These are phyloP conservation scores for Echites panduratus DNA, from an alignment of 257 asterid genomes.

Conservation along the genomic window DNA sequence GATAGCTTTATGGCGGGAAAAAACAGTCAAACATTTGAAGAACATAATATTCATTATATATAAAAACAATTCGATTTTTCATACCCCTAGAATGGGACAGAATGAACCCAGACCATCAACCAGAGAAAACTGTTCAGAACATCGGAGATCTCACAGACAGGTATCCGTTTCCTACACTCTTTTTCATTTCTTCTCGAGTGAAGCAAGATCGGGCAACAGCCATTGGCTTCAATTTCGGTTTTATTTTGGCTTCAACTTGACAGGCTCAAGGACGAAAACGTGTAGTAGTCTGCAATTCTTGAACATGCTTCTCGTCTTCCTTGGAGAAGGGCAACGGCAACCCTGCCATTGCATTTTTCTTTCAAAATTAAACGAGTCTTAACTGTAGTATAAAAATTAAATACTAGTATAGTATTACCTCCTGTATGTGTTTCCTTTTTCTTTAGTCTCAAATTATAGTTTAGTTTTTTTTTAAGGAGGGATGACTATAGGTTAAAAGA, in stretches of 20 bases:
- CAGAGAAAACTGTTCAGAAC: not conserved
- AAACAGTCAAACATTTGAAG: not conserved
- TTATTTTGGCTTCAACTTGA: not conserved
- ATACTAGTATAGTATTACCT: too few relatives aligned
- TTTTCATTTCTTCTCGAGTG: not conserved
- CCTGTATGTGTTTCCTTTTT: too few relatives aligned
- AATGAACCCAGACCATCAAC: not conserved
- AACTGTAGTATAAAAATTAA: too few relatives aligned
- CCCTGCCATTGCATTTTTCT: not conserved
- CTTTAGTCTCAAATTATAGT: too few relatives aligned
- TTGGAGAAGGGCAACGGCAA: conserved; percentile 8
- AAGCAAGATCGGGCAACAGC: not conserved
- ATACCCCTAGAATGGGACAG: not conserved
- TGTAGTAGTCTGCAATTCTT: not conserved
- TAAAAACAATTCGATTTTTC: not conserved
- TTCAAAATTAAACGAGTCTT: too few relatives aligned
- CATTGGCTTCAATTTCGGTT: not conserved
- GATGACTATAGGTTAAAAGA: too few relatives aligned
- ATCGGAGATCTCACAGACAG: not conserved
- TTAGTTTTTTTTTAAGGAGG: too few relatives aligned
- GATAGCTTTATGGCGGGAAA: not conserved
- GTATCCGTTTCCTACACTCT: not conserved
- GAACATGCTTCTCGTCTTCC: not conserved
- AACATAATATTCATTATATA: conserved; percentile 1
- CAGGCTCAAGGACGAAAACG: conserved; percentile 7